A percentile compares a stretch with the other conserved stretches of the same genome.
Evolutionary conservation across 352 stramenopile species (phyloP).

Genomic region (Globisporangium polare): DNA sequence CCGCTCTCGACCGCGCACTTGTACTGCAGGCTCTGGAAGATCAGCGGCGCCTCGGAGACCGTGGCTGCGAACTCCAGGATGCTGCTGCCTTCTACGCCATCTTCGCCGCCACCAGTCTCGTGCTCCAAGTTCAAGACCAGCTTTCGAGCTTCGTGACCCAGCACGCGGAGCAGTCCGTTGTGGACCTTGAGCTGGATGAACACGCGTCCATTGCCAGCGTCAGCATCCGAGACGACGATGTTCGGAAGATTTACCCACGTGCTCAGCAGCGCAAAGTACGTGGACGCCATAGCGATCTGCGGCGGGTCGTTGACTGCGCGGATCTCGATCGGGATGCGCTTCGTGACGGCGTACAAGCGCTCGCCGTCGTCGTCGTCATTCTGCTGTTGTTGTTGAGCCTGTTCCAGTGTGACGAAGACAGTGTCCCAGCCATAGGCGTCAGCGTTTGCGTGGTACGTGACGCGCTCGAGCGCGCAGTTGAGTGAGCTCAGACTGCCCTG

Average conservation of each 20-base stretch:
- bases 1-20: conserved; percentile 19
- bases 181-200: conserved; percentile 39
- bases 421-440: conserved; percentile 28
- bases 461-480: conserved; percentile 47
- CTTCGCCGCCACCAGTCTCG: neutral
- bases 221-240: conserved; percentile 36
- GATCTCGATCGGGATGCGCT: conserved; percentile 40
- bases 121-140: conserved; percentile 1
- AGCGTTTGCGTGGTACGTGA: conserved; percentile 39
- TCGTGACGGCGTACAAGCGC: conserved; percentile 26
- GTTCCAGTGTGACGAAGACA: conserved; percentile 38
- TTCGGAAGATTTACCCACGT: conserved; percentile 23
- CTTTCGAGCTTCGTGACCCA: neutral
- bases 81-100: conserved; percentile 5
- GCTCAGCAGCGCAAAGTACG: conserved; percentile 26
- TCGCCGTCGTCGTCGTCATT: conserved; percentile 10
- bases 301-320: conserved; percentile 42
- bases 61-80: conserved; percentile 34
- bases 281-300: conserved; percentile 22
- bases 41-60: conserved; percentile 9
- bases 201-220: conserved; percentile 33
- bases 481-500: conserved; percentile 27
- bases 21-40: conserved; percentile 42
- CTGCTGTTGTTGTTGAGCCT: conserved; percentile 9
- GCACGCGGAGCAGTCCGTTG: conserved; percentile 30